These are phyloP conservation scores for Yarrowia galli DNA, from an alignment of 1,139 yeast species.

Conservation along the genomic window DNA sequence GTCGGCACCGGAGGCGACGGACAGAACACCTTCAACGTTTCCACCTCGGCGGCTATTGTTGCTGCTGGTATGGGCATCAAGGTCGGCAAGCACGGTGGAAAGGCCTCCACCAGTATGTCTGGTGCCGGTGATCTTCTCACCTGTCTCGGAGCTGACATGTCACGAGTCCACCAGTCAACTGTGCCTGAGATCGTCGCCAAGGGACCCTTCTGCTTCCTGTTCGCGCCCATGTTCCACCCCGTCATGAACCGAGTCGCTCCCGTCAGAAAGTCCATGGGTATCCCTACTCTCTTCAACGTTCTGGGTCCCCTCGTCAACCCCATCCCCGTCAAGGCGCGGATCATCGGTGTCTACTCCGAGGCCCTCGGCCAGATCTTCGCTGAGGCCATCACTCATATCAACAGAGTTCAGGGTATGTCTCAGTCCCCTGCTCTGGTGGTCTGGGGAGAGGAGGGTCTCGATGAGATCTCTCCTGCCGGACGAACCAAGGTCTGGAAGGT, in stretches of 20 bases:
- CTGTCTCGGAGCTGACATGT: constrained; percentile 77
- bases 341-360: constrained; percentile 87
- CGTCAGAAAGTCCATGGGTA: constrained; percentile 77
- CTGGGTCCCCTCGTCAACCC: constrained; percentile 95
- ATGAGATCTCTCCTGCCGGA: constrained; percentile 92
- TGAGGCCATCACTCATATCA: constrained; percentile 70
- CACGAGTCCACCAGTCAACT: constrained; percentile 68
- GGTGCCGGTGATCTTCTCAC: constrained; percentile 91
- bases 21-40: constrained; percentile 93
- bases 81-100: constrained; percentile 94
- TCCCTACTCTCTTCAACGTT: constrained; percentile 92
- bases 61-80: constrained; percentile 89
- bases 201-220: constrained; percentile 73
- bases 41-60: constrained; percentile 92
- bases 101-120: constrained; percentile 89
- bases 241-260: constrained; percentile 86
- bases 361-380: constrained; percentile 84
- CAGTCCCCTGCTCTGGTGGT: constrained; percentile 76
- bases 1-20: constrained; percentile 99
- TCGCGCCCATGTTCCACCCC: constrained; percentile 95
- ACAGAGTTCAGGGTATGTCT: constrained; percentile 56
- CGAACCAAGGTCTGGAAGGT: constrained; percentile 80
- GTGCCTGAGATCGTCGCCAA: constrained; percentile 67
- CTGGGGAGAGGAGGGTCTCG: constrained; percentile 88
- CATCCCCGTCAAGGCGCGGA: constrained; percentile 78